Base-by-base conservation (phyloP, 495 filamentous ascomycete species). In the Penicillium odoratum region DNA sequence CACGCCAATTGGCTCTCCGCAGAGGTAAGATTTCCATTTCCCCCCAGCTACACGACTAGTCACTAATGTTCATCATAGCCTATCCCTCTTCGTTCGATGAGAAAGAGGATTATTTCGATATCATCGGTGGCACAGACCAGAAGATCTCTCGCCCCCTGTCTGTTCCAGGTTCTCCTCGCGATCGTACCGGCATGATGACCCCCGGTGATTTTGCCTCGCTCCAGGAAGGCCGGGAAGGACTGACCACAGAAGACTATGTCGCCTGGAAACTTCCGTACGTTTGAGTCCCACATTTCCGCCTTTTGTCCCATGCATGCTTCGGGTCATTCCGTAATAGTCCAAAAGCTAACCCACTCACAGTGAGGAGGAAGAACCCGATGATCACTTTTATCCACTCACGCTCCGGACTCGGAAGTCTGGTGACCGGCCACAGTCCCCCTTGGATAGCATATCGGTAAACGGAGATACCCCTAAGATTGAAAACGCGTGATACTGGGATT, bases 191-290 rank as follows among this genome's bases (percentile, higher is more conserved):
- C 31, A 95, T 97, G 91, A 98, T 98, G 95, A 98, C 94, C 1
- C 94, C 94, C 16, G 94, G 94, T 36, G 94, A 98, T 70, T 98
- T 98, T 77, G 94, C 92, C 3, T 95, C 91, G 49, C 74, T 98
- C 29, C 95, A 98, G 74, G 94, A 98, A 72, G 91, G 91, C 31
- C 85, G 87, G 46, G 94, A 98, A 72, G 94, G 94, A 3, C 73
- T 98, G 60, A 92, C 85, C 73, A 98, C 94, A 13, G 94, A 98
- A 74, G 94, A 98, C 67, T 98, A 98, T 68, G 89, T 98, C 61
- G 88, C 94, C 43, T 98, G 95, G 94, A 95, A 93, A 73, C 78
- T 98, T 25, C 94, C 94, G 90, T 97, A 83, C 88, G 92, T 88
- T 21, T 55, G 13, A 30, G 48, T 11, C 38, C 15, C 42, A 36